Percentiles rank a stretch among this genome's conserved stretches.
Evolutionary conservation across 2,329 filamentous ascomycete genomes (phyloP).

Genomic region (Exophiala sp.): DNA sequence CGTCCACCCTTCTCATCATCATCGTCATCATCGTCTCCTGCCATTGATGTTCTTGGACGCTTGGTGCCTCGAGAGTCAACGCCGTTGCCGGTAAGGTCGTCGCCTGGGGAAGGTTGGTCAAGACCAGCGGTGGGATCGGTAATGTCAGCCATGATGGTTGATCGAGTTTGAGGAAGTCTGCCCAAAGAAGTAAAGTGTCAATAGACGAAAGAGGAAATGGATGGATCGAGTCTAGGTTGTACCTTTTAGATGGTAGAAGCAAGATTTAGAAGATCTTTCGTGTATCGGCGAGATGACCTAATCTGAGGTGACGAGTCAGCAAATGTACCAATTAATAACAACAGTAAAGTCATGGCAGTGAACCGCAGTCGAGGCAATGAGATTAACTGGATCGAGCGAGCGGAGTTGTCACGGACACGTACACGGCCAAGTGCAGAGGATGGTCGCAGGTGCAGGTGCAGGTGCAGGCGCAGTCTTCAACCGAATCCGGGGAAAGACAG

Average conservation of each 20-base stretch:
- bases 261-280: background rate
- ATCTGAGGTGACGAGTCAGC: conserved; percentile 9
- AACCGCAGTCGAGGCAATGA: conserved; percentile 3
- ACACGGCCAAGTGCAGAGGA: conserved; percentile 11
- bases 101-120: conserved; percentile 69
- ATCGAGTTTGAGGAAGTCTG: conserved; percentile 16
- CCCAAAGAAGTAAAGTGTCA: conserved; percentile 28
- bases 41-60: conserved; percentile 72
- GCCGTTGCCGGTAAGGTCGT: conserved; percentile 69
- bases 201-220: conserved; percentile 25
- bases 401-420: conserved; percentile 12
- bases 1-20: conserved; percentile 97
- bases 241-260: conserved; percentile 15
- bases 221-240: conserved; percentile 7
- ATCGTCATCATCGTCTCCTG: conserved; percentile 90
- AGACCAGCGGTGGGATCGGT: conserved; percentile 69
- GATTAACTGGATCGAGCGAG: background rate
- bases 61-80: conserved; percentile 79
- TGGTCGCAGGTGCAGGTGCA: conserved; percentile 1
- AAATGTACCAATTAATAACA: background rate
- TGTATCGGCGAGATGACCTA: background rate
- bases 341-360: background rate
- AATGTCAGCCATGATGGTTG: conserved; percentile 68
- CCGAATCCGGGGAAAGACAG: conserved; percentile 22
- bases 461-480: conserved; percentile 1